phyloP scores from a whole-genome alignment of 345 rosid genomes.

The Murraya koenigii region DNA sequence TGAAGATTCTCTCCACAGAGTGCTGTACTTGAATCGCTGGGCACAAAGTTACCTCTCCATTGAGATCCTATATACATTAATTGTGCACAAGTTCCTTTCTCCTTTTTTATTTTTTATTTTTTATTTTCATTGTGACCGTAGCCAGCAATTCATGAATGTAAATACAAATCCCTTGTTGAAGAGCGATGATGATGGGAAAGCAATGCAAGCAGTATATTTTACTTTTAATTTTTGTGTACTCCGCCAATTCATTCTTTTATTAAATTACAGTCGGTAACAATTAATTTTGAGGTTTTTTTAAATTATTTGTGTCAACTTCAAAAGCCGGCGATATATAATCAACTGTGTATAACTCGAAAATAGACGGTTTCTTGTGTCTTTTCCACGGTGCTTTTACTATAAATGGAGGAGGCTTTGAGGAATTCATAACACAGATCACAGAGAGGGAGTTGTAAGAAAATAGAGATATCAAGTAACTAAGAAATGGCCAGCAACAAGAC shows the following conservation, averaged over 20 bases:
- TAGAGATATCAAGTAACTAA: background rate
- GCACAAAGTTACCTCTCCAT: constrained; percentile 16
- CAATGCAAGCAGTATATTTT: background rate
- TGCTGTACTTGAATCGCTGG: constrained; percentile 50
- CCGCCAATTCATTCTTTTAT: background rate
- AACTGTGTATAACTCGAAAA: background rate
- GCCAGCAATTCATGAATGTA: background rate
- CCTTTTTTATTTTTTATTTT: background rate
- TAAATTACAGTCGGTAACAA: background rate
- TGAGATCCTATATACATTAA: too few species aligned
- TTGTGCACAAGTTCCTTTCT: too few species aligned
- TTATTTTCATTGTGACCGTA: background rate
- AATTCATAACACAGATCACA: background rate
- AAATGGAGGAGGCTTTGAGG: background rate
- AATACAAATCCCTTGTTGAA: background rate
- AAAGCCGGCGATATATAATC: background rate
- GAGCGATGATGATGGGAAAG: too few species aligned
- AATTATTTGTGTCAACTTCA: background rate
- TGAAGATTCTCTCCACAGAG: constrained; percentile 34
- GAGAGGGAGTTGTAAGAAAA: background rate
- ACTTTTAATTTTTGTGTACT: background rate
- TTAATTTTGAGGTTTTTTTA: background rate
- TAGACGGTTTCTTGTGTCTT: background rate
- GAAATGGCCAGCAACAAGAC: constrained; percentile 18
- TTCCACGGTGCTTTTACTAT: background rate